Percentiles rank a stretch among this genome's conserved stretches.
These are phyloP conservation scores for Tetrapisispora taiwanensis DNA, from an alignment of 805 yeast genomes.

Conservation along the genomic window DNA sequence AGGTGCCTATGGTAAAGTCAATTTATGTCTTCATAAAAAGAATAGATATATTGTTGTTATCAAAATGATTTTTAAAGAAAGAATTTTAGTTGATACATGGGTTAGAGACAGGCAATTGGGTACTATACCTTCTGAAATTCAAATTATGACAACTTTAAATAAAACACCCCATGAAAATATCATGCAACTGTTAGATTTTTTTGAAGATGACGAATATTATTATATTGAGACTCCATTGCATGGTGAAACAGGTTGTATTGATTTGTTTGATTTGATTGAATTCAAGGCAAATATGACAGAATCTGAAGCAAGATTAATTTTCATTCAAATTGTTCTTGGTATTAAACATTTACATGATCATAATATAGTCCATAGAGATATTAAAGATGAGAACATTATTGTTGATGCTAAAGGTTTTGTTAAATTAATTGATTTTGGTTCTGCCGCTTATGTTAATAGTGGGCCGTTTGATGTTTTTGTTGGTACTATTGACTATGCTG, in stretches of 20 bases:
- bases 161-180: constrained; percentile 78
- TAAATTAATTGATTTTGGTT: constrained; percentile 88
- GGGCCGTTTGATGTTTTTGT: constrained; percentile 97
- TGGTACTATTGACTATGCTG: constrained; percentile 95
- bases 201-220: constrained; percentile 83
- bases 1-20: constrained; percentile 95
- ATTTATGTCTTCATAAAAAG: constrained; percentile 57
- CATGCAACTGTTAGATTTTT: constrained; percentile 76
- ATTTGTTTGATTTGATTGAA: constrained; percentile 86
- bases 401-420: constrained; percentile 73
- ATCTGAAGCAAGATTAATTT: constrained; percentile 64
- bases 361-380: constrained; percentile 89
- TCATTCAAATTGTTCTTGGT: constrained; percentile 70
- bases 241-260: constrained; percentile 84
- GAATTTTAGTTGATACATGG: constrained; percentile 96
- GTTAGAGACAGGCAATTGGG: constrained; percentile 86
- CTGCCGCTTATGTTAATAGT: constrained; percentile 80
- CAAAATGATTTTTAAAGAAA: constrained; percentile 83
- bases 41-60: constrained; percentile 65
- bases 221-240: constrained; percentile 88
- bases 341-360: constrained; percentile 70
- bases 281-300: constrained; percentile 74
- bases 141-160: constrained; percentile 76
- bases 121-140: constrained; percentile 93
- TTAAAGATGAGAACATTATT: constrained; percentile 89